A percentile compares a stretch with the other conserved stretches of the same genome.
Conservation (phyloP, 2,329 filamentous ascomycete species). For the Fusarium praegraminearum region DNA sequence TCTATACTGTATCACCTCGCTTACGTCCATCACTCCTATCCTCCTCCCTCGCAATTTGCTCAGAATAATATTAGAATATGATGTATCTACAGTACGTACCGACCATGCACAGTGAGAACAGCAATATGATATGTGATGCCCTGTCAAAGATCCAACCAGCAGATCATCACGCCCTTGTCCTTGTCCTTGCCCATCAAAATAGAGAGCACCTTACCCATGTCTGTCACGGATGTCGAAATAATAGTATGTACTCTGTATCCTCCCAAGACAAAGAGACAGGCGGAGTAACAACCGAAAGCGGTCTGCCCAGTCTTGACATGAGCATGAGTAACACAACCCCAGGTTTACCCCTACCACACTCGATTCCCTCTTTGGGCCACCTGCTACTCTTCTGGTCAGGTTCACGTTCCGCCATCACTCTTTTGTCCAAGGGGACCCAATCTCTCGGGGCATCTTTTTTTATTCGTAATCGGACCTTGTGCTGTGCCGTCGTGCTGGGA, state of each 20-base stretch:
- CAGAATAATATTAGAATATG: slow-evolving; percentile 6
- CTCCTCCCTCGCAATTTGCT: slow-evolving; percentile 8
- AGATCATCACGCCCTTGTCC: slow-evolving; percentile 36
- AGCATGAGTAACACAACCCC: slow-evolving; percentile 34
- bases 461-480: slow-evolving; percentile 8
- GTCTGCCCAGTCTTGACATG: slow-evolving; percentile 34
- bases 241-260: no score
- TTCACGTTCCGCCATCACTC: slow-evolving; percentile 24
- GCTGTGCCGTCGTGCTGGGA: neutral
- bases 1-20: slow-evolving; percentile 1
- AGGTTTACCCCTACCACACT: slow-evolving; percentile 39
- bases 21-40: neutral
- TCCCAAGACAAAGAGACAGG: slow-evolving; percentile 27
- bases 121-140: neutral
- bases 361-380: slow-evolving; percentile 15
- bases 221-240: slow-evolving; percentile 1
- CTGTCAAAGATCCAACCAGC: slow-evolving; percentile 26
- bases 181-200: slow-evolving; percentile 17
- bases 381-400: slow-evolving; percentile 13
- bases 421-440: slow-evolving; percentile 24
- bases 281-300: slow-evolving; percentile 41
- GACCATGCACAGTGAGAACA: neutral
- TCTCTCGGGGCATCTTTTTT: slow-evolving; percentile 18
- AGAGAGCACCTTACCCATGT: neutral
- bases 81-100: slow-evolving; percentile 9